These are phyloP conservation scores for Drechslerella coelobrocha DNA, from an alignment of 2,329 filamentous ascomycete species.

Conservation along the genomic window DNA sequence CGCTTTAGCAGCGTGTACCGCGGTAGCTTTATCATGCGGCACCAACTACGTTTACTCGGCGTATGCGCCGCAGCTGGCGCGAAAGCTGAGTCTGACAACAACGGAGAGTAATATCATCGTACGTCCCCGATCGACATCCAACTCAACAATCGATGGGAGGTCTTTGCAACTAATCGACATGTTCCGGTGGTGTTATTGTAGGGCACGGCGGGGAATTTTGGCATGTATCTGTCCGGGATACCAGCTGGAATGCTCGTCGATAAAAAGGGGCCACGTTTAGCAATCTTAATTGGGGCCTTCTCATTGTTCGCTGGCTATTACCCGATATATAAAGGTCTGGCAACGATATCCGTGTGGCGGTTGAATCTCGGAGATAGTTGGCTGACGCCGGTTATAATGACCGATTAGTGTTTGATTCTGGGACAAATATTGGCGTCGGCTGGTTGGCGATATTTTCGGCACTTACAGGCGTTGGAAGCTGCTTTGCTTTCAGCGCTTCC, in stretches of 20 bases:
- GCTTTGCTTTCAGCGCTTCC: slow-evolving; percentile 84
- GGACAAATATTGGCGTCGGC: slow-evolving; percentile 39
- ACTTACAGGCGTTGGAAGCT: slow-evolving; percentile 85
- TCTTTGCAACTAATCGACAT: slow-evolving; percentile 51
- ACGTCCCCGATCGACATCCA: slow-evolving; percentile 55
- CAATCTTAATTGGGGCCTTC: slow-evolving; percentile 76
- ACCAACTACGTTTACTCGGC: slow-evolving; percentile 96
- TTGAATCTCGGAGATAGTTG: slow-evolving; percentile 64
- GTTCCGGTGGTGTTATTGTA: slow-evolving; percentile 56
- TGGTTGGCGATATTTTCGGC: slow-evolving; percentile 80
- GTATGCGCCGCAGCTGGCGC: slow-evolving; percentile 94
- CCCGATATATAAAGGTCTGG: slow-evolving; percentile 79
- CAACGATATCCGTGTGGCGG: slow-evolving; percentile 62
- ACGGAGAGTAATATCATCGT: slow-evolving; percentile 92
- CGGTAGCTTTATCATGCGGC: slow-evolving; percentile 86
- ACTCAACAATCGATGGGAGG: slow-evolving; percentile 19
- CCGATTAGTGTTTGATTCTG: slow-evolving; percentile 28
- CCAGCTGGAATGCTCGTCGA: slow-evolving; percentile 90
- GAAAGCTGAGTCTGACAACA: slow-evolving; percentile 83
- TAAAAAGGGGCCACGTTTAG: slow-evolving; percentile 76
- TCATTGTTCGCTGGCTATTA: slow-evolving; percentile 82
- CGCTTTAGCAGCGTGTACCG: slow-evolving; percentile 63
- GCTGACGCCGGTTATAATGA: background rate
- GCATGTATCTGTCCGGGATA: slow-evolving; percentile 91
- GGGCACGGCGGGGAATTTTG: slow-evolving; percentile 76